Evolutionary conservation across 1,284 basidiomycete genomes (phyloP).

Genomic region (Gomphus sp.): DNA sequence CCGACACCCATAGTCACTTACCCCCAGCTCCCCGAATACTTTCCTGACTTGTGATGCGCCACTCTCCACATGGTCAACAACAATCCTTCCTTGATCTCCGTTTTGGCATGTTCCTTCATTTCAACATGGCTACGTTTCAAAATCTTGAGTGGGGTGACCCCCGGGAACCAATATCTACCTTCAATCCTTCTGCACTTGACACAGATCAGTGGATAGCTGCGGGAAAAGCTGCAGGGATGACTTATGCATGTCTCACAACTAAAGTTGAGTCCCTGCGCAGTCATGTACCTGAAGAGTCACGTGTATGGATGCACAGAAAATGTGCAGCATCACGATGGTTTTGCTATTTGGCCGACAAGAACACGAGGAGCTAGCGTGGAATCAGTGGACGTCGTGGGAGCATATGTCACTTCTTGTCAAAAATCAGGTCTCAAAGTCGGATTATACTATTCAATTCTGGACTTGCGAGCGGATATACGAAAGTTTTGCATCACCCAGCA

Average conservation of each 20-base stretch:
- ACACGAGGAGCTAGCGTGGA: slow-evolving; percentile 9
- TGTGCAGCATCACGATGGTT: slow-evolving; percentile 11
- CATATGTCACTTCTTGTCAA: slow-evolving; percentile 8
- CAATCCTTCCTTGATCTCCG: slow-evolving; percentile 11
- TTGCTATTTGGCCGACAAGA: slow-evolving; percentile 12
- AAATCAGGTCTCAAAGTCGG: slow-evolving; percentile 9
- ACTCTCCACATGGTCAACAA: slow-evolving; percentile 6
- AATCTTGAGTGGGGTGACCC: slow-evolving; percentile 12
- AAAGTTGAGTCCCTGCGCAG: slow-evolving; percentile 4
- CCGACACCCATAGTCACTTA: too few species aligned
- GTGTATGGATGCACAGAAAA: neutral
- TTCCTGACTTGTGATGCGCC: neutral
- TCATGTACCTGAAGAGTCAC: too few species aligned
- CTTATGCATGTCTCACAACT: slow-evolving; percentile 10
- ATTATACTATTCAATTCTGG: slow-evolving; percentile 12
- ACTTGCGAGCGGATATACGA: slow-evolving; percentile 10
- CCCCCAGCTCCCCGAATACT: neutral
- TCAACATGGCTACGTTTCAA: slow-evolving; percentile 12
- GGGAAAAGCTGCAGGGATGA: slow-evolving; percentile 8
- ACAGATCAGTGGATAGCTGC: slow-evolving; percentile 11
- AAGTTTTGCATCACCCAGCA: slow-evolving; percentile 10
- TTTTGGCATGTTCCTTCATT: slow-evolving; percentile 12
- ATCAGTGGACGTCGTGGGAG: slow-evolving; percentile 5
- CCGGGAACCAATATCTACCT: neutral
- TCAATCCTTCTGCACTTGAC: slow-evolving; percentile 11